These are phyloP conservation scores for Otatea glauca DNA, from an alignment of 176 grass and related monocot genomes.

Conservation along the genomic window DNA sequence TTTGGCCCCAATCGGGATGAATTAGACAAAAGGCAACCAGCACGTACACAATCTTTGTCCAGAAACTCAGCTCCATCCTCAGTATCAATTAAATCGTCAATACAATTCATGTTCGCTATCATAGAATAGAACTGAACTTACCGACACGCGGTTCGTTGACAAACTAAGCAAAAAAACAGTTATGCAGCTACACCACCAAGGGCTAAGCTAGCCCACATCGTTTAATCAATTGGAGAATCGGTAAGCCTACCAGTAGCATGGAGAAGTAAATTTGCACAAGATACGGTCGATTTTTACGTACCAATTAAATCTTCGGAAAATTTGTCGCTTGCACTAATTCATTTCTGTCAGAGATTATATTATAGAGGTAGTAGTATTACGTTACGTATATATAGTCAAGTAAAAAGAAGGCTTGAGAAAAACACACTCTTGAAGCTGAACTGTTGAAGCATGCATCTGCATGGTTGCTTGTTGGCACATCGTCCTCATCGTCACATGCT, in stretches of 20 bases:
- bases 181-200: no score
- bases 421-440: neutral
- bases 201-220: no score
- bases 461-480: constrained; percentile 10
- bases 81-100: neutral
- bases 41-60: neutral
- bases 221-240: neutral
- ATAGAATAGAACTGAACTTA: neutral
- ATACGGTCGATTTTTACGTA: neutral
- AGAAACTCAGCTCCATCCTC: neutral
- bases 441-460: neutral
- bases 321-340: neutral
- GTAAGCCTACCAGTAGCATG: neutral
- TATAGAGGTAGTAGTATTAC: neutral
- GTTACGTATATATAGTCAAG: neutral
- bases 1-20: neutral
- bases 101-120: neutral
- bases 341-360: neutral
- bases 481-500: constrained; percentile 22
- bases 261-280: neutral
- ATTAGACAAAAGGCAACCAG: neutral
- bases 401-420: neutral
- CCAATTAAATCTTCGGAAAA: neutral
- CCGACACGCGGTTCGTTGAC: neutral
- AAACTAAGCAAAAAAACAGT: neutral